Evolutionary conservation across 768 basidiomycete genomes (phyloP).

Genomic region (Mycena latifolia): DNA sequence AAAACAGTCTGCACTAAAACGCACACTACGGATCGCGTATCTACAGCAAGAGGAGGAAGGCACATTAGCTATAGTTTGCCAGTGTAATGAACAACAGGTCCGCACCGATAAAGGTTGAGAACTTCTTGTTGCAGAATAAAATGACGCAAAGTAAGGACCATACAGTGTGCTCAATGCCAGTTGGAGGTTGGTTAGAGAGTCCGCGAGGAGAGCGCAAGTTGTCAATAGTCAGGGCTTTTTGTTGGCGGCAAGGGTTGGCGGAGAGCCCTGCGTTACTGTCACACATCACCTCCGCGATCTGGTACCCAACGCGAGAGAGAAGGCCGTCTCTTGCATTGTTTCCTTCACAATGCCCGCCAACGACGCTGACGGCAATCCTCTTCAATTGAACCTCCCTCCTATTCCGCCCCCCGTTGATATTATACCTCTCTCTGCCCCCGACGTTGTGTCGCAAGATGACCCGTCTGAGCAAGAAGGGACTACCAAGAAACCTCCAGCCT

Average conservation of each 20-base stretch:
- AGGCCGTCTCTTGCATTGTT: neutral
- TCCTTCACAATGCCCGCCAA: conserved; percentile 37
- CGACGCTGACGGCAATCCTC: conserved; percentile 33
- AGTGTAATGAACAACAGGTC: neutral
- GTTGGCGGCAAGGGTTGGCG: no score
- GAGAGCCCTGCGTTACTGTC: neutral
- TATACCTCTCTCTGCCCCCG: conserved; percentile 37
- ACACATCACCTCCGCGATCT: neutral
- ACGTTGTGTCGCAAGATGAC: conserved; percentile 37
- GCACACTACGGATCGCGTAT: conserved; percentile 74
- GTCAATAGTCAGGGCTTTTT: no score
- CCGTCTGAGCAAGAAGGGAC: conserved; percentile 45
- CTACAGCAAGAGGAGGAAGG: conserved; percentile 69
- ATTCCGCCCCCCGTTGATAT: conserved; percentile 32
- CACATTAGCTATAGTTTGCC: no score
- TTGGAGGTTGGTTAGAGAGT: neutral
- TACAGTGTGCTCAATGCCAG: conserved; percentile 17
- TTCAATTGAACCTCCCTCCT: conserved; percentile 27
- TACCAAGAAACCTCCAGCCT: conserved; percentile 40
- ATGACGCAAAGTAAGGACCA: conserved; percentile 71
- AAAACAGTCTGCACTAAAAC: conserved; percentile 29
- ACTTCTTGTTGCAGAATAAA: conserved; percentile 72
- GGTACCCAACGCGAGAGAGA: conserved; percentile 30
- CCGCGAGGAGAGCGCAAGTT: neutral
- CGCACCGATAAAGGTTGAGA: neutral